Percentiles rank a stretch among this genome's conserved stretches.
These are phyloP conservation scores for Xanthoconium stramineum DNA, from an alignment of 768 basidiomycete genomes.

Conservation along the genomic window DNA sequence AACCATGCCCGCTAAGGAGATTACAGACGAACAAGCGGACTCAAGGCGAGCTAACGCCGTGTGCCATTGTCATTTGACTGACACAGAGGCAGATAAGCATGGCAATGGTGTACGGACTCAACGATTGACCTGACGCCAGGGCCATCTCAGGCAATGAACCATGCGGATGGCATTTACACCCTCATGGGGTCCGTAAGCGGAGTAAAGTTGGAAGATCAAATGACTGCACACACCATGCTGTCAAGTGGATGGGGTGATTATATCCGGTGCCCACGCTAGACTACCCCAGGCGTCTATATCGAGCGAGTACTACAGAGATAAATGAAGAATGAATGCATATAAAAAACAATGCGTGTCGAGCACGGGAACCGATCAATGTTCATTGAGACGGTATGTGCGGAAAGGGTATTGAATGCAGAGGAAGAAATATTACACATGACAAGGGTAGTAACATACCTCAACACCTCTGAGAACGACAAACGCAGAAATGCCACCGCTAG, in stretches of 20 bases:
- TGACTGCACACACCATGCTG: not conserved
- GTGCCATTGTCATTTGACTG: not conserved
- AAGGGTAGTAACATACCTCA: conserved; percentile 16
- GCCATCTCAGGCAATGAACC: not conserved
- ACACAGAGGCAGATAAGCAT: not conserved
- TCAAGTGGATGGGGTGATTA: not conserved
- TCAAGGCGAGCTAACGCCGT: not conserved
- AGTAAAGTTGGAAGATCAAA: not conserved
- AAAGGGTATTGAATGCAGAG: conserved; percentile 25
- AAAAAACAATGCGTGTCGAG: conserved; percentile 9
- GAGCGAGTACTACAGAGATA: conserved; percentile 19
- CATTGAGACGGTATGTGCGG: conserved; percentile 17
- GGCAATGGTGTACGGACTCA: not conserved
- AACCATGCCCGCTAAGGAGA: not conserved
- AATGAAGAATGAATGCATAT: conserved; percentile 16
- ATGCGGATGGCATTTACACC: not conserved
- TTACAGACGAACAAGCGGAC: not conserved
- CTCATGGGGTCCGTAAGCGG: not conserved
- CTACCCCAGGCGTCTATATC: conserved; percentile 20
- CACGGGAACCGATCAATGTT: conserved; percentile 1
- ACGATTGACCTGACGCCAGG: not conserved
- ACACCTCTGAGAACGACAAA: not conserved
- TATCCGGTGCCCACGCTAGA: not conserved
- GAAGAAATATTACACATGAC: conserved; percentile 5
- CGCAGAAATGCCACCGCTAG: conserved; percentile 30